phyloP scores from a whole-genome alignment of 257 asterid species.

The Eucommia ulmoides region DNA sequence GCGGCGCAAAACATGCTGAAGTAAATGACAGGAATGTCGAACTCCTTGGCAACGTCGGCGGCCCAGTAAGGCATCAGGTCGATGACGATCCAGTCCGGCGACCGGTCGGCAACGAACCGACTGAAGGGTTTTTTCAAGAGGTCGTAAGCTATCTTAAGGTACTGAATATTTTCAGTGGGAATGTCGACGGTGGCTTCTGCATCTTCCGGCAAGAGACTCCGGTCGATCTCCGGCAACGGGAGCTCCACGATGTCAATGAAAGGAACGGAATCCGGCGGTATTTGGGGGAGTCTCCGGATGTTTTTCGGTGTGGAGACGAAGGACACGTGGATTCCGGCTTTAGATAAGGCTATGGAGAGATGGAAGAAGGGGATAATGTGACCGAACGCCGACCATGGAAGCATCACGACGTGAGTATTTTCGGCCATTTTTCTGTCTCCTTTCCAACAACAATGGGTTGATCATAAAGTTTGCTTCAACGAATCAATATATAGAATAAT shows the following conservation, averaged over 20 bases:
- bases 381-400: conserved; percentile 33
- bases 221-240: conserved; percentile 15
- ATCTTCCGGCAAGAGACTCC: conserved; percentile 13
- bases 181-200: conserved; percentile 26
- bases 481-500: no score
- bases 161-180: neutral
- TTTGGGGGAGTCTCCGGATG: conserved; percentile 16
- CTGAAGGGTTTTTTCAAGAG: conserved; percentile 5
- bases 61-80: conserved; percentile 20
- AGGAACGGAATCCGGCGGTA: conserved; percentile 10
- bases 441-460: no score
- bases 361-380: conserved; percentile 27
- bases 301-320: conserved; percentile 23
- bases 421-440: no score
- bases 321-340: conserved; percentile 21
- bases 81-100: conserved; percentile 15
- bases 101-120: conserved; percentile 4
- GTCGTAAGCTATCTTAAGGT: conserved; percentile 23
- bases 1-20: no score
- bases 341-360: conserved; percentile 17
- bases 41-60: conserved; percentile 3
- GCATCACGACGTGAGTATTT: conserved; percentile 18
- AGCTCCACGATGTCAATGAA: conserved; percentile 11
- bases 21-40: no score
- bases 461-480: no score